Conservation (phyloP, 2,329 filamentous ascomycete species). For the Coniochaeta sp. region DNA sequence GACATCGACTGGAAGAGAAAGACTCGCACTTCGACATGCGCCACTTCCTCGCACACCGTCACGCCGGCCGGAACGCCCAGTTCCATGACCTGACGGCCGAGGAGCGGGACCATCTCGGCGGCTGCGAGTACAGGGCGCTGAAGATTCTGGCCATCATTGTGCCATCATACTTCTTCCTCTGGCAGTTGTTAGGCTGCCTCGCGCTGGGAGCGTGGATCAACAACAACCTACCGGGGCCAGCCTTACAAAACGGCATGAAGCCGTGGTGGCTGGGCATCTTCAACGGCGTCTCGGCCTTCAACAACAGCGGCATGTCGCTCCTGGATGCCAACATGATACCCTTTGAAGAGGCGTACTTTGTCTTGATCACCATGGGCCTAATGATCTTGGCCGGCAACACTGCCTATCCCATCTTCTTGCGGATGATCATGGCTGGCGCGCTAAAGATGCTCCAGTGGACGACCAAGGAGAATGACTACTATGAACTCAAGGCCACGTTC, state of each 20-base stretch:
- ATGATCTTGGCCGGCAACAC: constrained; percentile 61
- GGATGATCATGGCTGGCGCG: constrained; percentile 50
- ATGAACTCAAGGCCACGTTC: constrained; percentile 40
- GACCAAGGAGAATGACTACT: constrained; percentile 28
- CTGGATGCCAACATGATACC: constrained; percentile 60
- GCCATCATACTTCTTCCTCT: constrained; percentile 51
- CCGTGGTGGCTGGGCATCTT: constrained; percentile 66
- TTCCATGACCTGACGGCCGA: constrained; percentile 45
- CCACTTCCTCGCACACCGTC: constrained; percentile 26
- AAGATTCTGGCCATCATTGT: constrained; percentile 52
- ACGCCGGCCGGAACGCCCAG: constrained; percentile 44
- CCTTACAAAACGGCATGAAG: constrained; percentile 49
- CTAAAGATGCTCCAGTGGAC: constrained; percentile 31
- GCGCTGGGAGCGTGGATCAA: constrained; percentile 56
- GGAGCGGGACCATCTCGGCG: constrained; percentile 52
- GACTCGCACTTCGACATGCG: constrained; percentile 14
- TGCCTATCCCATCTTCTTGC: constrained; percentile 56
- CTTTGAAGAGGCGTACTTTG: constrained; percentile 46
- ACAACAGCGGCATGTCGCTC: constrained; percentile 64
- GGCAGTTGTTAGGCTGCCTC: constrained; percentile 53
- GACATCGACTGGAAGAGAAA: constrained; percentile 5
- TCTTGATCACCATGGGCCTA: constrained; percentile 45
- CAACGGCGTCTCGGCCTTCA: constrained; percentile 61
- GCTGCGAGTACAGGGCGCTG: constrained; percentile 58
- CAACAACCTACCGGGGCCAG: constrained; percentile 38